Percentiles rank a stretch among this genome's conserved stretches.
Evolutionary conservation across 768 basidiomycete species (phyloP).

Genomic region (Tylopilus felleus): DNA sequence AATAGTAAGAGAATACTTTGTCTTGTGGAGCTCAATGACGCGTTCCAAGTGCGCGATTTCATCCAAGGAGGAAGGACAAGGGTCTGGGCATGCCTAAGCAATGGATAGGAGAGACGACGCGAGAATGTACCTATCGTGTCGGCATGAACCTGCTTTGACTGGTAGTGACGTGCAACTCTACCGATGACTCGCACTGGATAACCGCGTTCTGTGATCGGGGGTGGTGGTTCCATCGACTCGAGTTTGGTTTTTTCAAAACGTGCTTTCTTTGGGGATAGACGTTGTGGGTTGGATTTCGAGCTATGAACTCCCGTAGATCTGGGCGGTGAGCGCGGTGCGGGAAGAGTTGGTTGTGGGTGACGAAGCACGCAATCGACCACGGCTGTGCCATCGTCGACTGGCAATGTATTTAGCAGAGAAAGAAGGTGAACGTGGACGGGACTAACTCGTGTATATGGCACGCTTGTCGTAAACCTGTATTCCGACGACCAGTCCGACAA

Average conservation of each 20-base stretch:
- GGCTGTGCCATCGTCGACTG: constrained; percentile 77
- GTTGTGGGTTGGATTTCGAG: neutral
- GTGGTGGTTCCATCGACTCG: constrained; percentile 22
- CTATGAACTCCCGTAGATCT: constrained; percentile 4
- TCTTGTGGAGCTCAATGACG: constrained; percentile 52
- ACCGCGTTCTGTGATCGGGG: constrained; percentile 45
- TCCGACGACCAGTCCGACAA: constrained; percentile 66
- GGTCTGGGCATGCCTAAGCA: constrained; percentile 29
- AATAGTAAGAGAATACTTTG: constrained; percentile 42
- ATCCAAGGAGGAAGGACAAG: constrained; percentile 50
- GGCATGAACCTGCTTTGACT: constrained; percentile 45
- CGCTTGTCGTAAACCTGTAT: constrained; percentile 57
- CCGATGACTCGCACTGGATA: constrained; percentile 47
- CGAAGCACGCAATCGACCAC: constrained; percentile 65
- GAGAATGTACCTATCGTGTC: constrained; percentile 48
- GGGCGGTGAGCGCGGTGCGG: constrained; percentile 3
- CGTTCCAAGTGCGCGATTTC: constrained; percentile 55
- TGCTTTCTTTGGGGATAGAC: constrained; percentile 16
- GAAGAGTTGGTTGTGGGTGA: constrained; percentile 32
- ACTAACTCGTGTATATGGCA: constrained; percentile 54
- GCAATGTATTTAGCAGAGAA: neutral
- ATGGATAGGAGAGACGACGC: neutral
- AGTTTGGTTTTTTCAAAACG: constrained; percentile 5
- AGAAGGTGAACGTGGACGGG: neutral
- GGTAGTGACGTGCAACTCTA: constrained; percentile 38